Conservation (phyloP, 2,329 filamentous ascomycete genomes). For the Trichoderma citrinoviride region DNA sequence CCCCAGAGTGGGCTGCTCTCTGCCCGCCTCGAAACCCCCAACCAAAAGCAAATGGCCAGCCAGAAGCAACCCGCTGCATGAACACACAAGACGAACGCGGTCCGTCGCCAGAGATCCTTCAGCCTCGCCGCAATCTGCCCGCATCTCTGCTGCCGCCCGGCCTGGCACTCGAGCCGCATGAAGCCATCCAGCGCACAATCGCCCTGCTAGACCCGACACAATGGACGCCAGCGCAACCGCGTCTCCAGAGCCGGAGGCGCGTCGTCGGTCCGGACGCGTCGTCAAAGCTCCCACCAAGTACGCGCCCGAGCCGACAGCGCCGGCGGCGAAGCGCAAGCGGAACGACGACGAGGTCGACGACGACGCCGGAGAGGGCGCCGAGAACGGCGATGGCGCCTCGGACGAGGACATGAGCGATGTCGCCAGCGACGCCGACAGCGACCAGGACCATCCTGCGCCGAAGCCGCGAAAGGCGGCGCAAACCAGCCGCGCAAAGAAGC, state of each 20-base stretch:
- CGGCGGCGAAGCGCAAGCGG: conserved; percentile 58
- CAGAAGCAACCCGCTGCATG: conserved; percentile 8
- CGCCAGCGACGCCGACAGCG: conserved; percentile 46
- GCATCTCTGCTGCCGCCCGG: conserved; percentile 12
- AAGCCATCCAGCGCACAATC: not conserved
- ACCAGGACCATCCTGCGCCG: conserved; percentile 41
- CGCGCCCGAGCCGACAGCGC: conserved; percentile 46
- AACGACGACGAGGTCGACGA: conserved; percentile 46
- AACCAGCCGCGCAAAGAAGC: conserved; percentile 50
- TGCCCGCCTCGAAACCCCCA: conserved; percentile 12
- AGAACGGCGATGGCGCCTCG: conserved; percentile 48
- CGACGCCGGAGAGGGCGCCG: conserved; percentile 45
- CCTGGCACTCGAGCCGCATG: conserved; percentile 11
- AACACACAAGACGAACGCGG: conserved; percentile 20
- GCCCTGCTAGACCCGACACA: conserved; percentile 10
- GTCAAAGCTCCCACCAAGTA: conserved; percentile 60
- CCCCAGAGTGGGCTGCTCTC: conserved; percentile 10
- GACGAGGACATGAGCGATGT: conserved; percentile 47
- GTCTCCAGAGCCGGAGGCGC: conserved; percentile 52
- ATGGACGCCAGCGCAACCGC: conserved; percentile 56
- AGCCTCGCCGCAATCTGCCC: not conserved
- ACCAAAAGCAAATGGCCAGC: not conserved
- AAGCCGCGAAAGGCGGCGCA: conserved; percentile 43
- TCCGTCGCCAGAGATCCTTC: not conserved
- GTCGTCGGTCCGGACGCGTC: conserved; percentile 69